Evolutionary conservation across 176 grass and related monocot species (phyloP).

Genomic region (Secale cereale): DNA sequence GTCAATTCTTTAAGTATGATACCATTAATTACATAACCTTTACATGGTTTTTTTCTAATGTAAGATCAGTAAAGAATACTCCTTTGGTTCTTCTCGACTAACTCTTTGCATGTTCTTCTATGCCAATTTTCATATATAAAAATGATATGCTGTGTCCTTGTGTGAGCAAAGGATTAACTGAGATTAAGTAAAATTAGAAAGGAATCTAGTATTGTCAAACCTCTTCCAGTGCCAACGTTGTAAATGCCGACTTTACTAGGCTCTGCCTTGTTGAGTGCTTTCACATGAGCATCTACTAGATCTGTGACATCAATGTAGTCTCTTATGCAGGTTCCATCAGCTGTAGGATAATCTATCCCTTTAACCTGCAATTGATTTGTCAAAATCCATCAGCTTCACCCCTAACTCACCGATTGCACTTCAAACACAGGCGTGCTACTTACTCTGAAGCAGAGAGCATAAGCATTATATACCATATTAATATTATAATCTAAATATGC

Average conservation of each 20-base stretch:
- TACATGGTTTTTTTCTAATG: not conserved
- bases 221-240: slow-evolving; percentile 86
- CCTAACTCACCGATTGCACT: not conserved
- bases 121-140: slow-evolving; percentile 8
- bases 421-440: not conserved
- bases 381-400: slow-evolving; percentile 16
- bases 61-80: not conserved
- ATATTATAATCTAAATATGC: not conserved
- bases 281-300: slow-evolving; percentile 85
- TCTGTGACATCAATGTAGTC: slow-evolving; percentile 90
- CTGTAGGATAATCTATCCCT: slow-evolving; percentile 68
- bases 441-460: not conserved
- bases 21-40: not conserved
- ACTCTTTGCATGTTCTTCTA: not conserved
- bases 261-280: slow-evolving; percentile 72
- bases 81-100: not conserved
- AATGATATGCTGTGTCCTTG: not conserved
- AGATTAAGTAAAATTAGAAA: slow-evolving; percentile 16
- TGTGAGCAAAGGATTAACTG: not conserved
- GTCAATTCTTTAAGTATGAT: not conserved
- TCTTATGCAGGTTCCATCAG: slow-evolving; percentile 82
- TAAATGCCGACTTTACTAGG: slow-evolving; percentile 74
- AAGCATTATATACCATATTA: not conserved
- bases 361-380: slow-evolving; percentile 50
- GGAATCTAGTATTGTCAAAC: slow-evolving; percentile 25